Percentiles rank a stretch among this genome's conserved stretches.
Evolutionary conservation across 2,329 filamentous ascomycete genomes (phyloP).

Genomic region (Mycocentrospora acerina): DNA sequence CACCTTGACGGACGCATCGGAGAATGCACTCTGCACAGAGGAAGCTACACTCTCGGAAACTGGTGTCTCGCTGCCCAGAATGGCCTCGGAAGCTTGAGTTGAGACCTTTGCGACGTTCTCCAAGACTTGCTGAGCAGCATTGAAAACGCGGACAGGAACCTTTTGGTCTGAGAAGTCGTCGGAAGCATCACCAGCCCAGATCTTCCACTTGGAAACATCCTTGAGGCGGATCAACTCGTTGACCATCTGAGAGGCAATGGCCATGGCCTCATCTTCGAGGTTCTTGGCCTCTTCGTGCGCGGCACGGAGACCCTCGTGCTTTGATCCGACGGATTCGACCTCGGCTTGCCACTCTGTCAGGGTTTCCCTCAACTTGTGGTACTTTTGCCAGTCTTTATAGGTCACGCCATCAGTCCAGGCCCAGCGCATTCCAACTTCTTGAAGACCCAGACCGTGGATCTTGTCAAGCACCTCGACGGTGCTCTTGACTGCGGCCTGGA

Average conservation of each 20-base stretch:
- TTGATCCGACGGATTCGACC: constrained; percentile 72
- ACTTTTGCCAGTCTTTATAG: constrained; percentile 96
- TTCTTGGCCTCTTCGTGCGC: constrained; percentile 68
- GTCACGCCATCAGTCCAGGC: constrained; percentile 94
- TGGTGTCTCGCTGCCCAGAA: constrained; percentile 36
- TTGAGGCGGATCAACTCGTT: constrained; percentile 79
- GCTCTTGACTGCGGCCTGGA: constrained; percentile 72
- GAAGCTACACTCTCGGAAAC: constrained; percentile 39
- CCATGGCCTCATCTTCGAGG: constrained; percentile 79
- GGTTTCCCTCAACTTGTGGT: constrained; percentile 80
- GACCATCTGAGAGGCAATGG: constrained; percentile 73
- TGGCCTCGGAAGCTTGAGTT: constrained; percentile 40
- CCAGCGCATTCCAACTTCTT: constrained; percentile 91
- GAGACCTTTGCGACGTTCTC: constrained; percentile 41
- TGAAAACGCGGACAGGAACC: constrained; percentile 58
- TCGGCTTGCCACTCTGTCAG: constrained; percentile 84
- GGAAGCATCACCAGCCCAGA: constrained; percentile 69
- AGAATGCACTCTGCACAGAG: constrained; percentile 38
- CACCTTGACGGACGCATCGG: constrained; percentile 34
- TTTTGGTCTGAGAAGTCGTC: constrained; percentile 75
- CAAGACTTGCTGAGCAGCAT: constrained; percentile 46
- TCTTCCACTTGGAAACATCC: constrained; percentile 82
- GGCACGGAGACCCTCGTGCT: constrained; percentile 68
- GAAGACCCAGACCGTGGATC: constrained; percentile 80
- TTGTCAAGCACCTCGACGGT: constrained; percentile 81